These are phyloP conservation scores for Boeremia lycopersici DNA, from an alignment of 2,329 filamentous ascomycete genomes.

Conservation along the genomic window DNA sequence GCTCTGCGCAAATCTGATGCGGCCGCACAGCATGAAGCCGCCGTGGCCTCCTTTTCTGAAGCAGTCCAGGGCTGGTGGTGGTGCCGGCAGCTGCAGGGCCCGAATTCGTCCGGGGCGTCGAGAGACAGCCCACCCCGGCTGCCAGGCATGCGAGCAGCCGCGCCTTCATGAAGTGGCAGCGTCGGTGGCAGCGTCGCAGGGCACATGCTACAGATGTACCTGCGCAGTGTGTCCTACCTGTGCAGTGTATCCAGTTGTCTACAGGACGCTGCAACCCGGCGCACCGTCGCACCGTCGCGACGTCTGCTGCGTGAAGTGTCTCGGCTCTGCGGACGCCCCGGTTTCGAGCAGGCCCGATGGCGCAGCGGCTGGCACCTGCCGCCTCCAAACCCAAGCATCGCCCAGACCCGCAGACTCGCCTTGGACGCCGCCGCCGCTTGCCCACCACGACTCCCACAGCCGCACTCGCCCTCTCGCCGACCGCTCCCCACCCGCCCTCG, in stretches of 20 bases:
- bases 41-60: background rate
- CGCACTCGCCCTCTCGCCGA: conserved; percentile 23
- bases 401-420: conserved; percentile 1
- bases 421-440: background rate
- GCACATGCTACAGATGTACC: background rate
- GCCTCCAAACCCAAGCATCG: background rate
- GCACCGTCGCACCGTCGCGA: too few species aligned
- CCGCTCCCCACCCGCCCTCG: conserved; percentile 11
- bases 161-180: too few species aligned
- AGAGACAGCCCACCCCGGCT: conserved; percentile 1
- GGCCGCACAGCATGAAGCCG: background rate
- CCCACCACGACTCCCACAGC: background rate
- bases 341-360: background rate
- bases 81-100: background rate
- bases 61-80: background rate
- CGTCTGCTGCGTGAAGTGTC: too few species aligned
- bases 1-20: background rate
- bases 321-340: too few species aligned
- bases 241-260: background rate
- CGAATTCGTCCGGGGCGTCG: conserved; percentile 5
- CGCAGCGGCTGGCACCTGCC: background rate
- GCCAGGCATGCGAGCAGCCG: too few species aligned
- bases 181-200: background rate
- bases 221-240: background rate
- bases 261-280: too few species aligned